Percentiles rank a stretch among this genome's conserved stretches.
phyloP scores from a whole-genome alignment of 169 alveolate species.

The Plasmodium gallinaceum region DNA sequence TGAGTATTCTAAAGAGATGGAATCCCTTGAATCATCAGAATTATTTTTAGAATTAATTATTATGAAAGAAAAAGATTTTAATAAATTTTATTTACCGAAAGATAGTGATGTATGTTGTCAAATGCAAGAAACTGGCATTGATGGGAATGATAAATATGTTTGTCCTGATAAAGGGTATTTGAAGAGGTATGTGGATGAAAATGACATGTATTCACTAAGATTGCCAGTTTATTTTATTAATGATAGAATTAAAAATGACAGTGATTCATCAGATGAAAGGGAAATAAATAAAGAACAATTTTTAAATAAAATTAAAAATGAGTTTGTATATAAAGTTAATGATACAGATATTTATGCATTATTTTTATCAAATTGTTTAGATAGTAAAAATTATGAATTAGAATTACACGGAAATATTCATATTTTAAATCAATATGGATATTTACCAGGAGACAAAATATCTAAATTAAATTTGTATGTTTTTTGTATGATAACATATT shows the following conservation, averaged over 20 bases:
- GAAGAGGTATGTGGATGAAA: slow-evolving; percentile 54
- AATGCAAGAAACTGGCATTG: slow-evolving; percentile 20
- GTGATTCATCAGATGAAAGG: slow-evolving; percentile 4
- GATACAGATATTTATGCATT: slow-evolving; percentile 70
- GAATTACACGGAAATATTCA: slow-evolving; percentile 77
- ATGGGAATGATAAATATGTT: slow-evolving; percentile 32
- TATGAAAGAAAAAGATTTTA: slow-evolving; percentile 75
- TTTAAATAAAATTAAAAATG: slow-evolving; percentile 21
- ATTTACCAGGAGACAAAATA: slow-evolving; percentile 77
- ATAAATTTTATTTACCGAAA: slow-evolving; percentile 62
- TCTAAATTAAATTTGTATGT: slow-evolving; percentile 74
- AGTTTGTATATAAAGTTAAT: slow-evolving; percentile 26
- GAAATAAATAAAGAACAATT: slow-evolving; percentile 49
- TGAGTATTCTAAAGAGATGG: not conserved
- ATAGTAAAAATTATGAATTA: slow-evolving; percentile 68
- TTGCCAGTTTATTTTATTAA: slow-evolving; percentile 76
- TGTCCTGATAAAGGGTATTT: slow-evolving; percentile 77
- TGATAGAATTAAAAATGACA: slow-evolving; percentile 26
- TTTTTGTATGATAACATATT: slow-evolving; percentile 36
- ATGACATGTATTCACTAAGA: slow-evolving; percentile 56
- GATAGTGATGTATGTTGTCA: slow-evolving; percentile 59
- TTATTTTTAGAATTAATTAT: slow-evolving; percentile 69
- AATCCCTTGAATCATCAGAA: slow-evolving; percentile 17
- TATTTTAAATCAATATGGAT: slow-evolving; percentile 72
- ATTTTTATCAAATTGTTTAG: slow-evolving; percentile 73